These are phyloP conservation scores for Fulvia fulva DNA, from an alignment of 2,329 filamentous ascomycete genomes.

Conservation along the genomic window DNA sequence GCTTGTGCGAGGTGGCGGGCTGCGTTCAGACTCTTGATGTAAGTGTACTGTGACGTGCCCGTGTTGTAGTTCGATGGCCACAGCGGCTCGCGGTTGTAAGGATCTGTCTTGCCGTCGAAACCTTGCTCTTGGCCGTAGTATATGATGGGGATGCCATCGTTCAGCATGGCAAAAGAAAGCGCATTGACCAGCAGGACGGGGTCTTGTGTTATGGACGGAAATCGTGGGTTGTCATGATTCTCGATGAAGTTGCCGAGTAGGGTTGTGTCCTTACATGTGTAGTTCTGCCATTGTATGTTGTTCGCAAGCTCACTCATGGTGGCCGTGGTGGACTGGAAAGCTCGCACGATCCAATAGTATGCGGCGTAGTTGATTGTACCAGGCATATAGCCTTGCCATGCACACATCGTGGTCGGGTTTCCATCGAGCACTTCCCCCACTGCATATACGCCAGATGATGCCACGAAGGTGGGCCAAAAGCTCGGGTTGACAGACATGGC, in stretches of 20 bases:
- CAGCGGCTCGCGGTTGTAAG: conserved; percentile 37
- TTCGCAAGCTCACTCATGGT: conserved; percentile 36
- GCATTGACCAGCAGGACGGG: conserved; percentile 55
- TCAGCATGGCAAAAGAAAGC: conserved; percentile 56
- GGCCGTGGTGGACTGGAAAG: conserved; percentile 33
- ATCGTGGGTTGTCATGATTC: conserved; percentile 36
- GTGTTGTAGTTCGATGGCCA: conserved; percentile 40
- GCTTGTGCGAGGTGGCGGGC: conserved; percentile 45
- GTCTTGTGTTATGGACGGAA: conserved; percentile 48
- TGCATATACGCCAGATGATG: conserved; percentile 33
- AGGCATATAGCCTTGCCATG: conserved; percentile 40
- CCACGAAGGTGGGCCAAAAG: conserved; percentile 38
- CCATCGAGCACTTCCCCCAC: conserved; percentile 44
- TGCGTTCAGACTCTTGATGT: conserved; percentile 42
- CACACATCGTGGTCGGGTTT: conserved; percentile 34
- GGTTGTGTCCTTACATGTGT: conserved; percentile 34
- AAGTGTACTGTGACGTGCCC: conserved; percentile 38
- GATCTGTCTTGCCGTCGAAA: conserved; percentile 36
- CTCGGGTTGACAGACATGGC: conserved; percentile 39
- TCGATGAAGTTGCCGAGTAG: conserved; percentile 37
- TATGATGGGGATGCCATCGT: conserved; percentile 58
- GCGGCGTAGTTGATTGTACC: conserved; percentile 46
- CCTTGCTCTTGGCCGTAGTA: conserved; percentile 64
- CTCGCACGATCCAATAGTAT: conserved; percentile 34
- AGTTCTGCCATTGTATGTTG: conserved; percentile 25